These are phyloP conservation scores for Solanum appendiculatum DNA, from an alignment of 257 asterid genomes.

Conservation along the genomic window DNA sequence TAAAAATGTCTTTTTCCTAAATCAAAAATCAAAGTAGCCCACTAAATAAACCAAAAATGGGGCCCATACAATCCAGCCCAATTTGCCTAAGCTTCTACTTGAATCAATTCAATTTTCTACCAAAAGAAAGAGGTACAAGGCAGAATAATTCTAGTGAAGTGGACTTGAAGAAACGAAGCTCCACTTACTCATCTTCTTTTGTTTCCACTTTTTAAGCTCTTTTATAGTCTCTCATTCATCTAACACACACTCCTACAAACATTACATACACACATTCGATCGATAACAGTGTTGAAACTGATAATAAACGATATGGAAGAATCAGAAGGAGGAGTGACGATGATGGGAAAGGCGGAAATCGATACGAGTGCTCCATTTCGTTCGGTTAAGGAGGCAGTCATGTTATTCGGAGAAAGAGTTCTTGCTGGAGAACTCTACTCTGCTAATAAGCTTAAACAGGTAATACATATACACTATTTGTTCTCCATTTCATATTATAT, in stretches of 20 bases:
- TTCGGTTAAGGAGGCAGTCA: constrained; percentile 77
- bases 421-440: constrained; percentile 54
- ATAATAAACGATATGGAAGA: constrained; percentile 15
- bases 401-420: constrained; percentile 67
- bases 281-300: neutral
- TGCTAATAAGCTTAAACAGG: constrained; percentile 56
- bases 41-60: neutral
- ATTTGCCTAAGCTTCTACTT: constrained; percentile 10
- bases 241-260: neutral
- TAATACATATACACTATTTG: neutral
- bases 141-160: constrained; percentile 53
- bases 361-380: constrained; percentile 85
- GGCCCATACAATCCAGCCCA: neutral
- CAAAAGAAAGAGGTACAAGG: neutral
- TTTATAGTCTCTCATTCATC: neutral
- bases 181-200: neutral
- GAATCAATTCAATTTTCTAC: neutral
- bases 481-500: neutral
- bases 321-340: neutral
- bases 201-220: neutral
- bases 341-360: constrained; percentile 44
- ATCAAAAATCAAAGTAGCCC: neutral
- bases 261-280: neutral
- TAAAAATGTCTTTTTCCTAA: neutral
- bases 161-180: constrained; percentile 83